Conservation (phyloP, 1,284 basidiomycete genomes). For the Naganishia cerealis region DNA sequence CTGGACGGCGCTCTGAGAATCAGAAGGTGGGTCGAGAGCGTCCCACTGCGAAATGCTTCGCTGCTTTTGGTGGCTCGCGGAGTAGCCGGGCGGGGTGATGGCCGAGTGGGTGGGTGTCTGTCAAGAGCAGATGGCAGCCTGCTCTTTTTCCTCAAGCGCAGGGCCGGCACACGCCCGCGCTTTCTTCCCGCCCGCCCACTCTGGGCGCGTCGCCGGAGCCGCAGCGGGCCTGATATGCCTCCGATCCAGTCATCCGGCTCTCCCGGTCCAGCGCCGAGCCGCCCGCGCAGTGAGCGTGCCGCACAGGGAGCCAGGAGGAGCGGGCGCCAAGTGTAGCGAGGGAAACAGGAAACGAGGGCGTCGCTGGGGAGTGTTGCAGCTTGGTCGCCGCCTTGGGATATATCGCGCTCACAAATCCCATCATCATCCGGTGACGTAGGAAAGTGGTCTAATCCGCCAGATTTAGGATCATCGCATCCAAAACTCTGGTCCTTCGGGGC, state of each 20-base stretch:
- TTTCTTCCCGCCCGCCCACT: not conserved
- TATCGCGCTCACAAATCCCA: too few species aligned
- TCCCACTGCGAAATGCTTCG: not conserved
- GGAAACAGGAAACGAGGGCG: too few species aligned
- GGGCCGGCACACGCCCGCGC: not conserved
- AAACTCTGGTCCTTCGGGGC: constrained; percentile 30
- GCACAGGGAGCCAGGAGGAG: too few species aligned
- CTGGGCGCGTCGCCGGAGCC: not conserved
- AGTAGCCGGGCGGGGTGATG: not conserved
- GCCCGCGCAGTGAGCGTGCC: too few species aligned
- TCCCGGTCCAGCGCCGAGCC: too few species aligned
- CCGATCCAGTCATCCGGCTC: not conserved
- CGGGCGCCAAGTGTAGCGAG: too few species aligned
- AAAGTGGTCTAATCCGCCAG: constrained; percentile 28
- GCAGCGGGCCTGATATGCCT: not conserved
- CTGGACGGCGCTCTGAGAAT: constrained; percentile 22
- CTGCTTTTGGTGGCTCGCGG: constrained; percentile 5
- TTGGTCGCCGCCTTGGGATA: too few species aligned
- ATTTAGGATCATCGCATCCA: constrained; percentile 17
- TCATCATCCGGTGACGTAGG: constrained; percentile 9
- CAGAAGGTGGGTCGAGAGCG: not conserved
- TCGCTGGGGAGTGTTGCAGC: too few species aligned
- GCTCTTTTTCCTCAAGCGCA: constrained; percentile 4
- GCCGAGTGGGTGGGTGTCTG: too few species aligned
- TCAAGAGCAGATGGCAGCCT: too few species aligned